A percentile compares a stretch with the other conserved stretches of the same genome.
Evolutionary conservation across 257 asterid species (phyloP).

Genomic region (Scutellaria baicalensis): DNA sequence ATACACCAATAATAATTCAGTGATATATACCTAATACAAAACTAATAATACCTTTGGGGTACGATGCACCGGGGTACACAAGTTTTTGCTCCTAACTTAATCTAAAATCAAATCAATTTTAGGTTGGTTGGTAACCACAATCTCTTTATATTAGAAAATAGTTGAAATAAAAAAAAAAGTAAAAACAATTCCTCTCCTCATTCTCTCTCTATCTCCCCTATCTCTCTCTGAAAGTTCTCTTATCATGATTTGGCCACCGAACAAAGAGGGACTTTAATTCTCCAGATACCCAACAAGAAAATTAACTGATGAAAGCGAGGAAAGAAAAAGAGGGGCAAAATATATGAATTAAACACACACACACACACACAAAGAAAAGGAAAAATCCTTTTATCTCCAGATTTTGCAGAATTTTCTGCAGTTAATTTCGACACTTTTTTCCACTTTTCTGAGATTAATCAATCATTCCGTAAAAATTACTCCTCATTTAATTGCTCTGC

Average conservation of each 20-base stretch:
- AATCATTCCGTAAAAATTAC: slow-evolving; percentile 27
- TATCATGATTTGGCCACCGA: slow-evolving; percentile 16
- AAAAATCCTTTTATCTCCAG: neutral
- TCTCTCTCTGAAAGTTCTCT: neutral
- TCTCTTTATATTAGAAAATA: neutral
- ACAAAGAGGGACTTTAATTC: neutral
- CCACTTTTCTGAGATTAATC: slow-evolving; percentile 3
- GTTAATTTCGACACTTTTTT: slow-evolving; percentile 5
- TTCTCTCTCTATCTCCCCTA: neutral
- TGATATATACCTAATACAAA: too few species aligned
- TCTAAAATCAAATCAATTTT: too few species aligned
- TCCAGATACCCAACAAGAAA: slow-evolving; percentile 4
- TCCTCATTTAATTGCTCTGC: slow-evolving; percentile 25
- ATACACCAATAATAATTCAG: too few species aligned
- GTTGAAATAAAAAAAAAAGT: neutral
- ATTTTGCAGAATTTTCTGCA: slow-evolving; percentile 13
- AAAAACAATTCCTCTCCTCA: neutral
- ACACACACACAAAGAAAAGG: too few species aligned
- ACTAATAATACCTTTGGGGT: too few species aligned
- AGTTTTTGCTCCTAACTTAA: too few species aligned
- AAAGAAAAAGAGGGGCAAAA: neutral
- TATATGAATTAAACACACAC: neutral
- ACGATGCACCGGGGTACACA: too few species aligned
- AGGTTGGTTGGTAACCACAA: neutral
- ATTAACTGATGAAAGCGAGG: neutral